Conservation (phyloP, 2,329 filamentous ascomycete genomes). For the Calonectria honghensis region DNA sequence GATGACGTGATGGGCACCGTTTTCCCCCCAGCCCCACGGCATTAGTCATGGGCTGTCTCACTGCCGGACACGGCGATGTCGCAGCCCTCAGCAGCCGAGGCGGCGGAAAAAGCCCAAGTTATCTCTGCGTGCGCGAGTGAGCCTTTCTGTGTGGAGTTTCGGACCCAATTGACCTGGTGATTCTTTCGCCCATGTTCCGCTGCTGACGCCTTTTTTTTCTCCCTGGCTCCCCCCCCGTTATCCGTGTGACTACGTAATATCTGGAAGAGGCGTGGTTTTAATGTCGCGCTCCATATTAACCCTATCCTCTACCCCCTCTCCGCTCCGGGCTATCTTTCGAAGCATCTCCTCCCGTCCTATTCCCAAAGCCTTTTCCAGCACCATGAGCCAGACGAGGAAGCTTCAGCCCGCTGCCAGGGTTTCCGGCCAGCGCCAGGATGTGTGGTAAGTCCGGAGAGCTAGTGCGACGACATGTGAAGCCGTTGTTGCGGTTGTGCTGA, state of each 20-base stretch:
- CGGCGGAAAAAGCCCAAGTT: not conserved
- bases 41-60: constrained; percentile 50
- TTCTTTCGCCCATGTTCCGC: constrained; percentile 20
- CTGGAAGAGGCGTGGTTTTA: constrained; percentile 41
- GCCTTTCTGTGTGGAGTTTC: constrained; percentile 38
- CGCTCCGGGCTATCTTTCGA: constrained; percentile 49
- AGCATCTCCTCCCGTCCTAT: constrained; percentile 46
- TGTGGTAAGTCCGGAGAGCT: constrained; percentile 64
- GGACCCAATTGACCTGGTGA: constrained; percentile 40
- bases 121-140: constrained; percentile 18
- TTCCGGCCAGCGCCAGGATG: constrained; percentile 70
- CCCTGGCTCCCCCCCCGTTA: not conserved
- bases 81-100: constrained; percentile 42
- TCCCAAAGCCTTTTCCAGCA: constrained; percentile 53
- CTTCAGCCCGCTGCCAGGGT: constrained; percentile 71
- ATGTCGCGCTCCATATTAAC: constrained; percentile 56
- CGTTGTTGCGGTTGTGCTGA: constrained; percentile 7
- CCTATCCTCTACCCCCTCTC: constrained; percentile 48
- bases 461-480: constrained; percentile 28
- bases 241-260: constrained; percentile 42
- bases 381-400: constrained; percentile 67
- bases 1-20: constrained; percentile 44
- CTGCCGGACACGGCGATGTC: constrained; percentile 53
- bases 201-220: constrained; percentile 11
- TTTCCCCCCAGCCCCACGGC: constrained; percentile 32